Conservation (phyloP, 2,329 filamentous ascomycete species). For the Cercospora zeae-maydis region DNA sequence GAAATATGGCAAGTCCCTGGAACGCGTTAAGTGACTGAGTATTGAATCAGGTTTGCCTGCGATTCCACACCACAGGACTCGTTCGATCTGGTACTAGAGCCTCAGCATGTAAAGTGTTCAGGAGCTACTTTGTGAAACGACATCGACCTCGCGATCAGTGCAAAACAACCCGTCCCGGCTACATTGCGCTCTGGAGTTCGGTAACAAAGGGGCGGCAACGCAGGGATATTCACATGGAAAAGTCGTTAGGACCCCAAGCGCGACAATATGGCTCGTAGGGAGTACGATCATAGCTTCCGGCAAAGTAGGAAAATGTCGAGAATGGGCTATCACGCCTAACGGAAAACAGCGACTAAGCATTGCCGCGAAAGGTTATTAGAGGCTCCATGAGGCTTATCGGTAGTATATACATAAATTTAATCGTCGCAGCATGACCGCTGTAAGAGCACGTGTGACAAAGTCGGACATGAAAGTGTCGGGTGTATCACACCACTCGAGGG, state of each 20-base stretch:
- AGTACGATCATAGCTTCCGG: no score
- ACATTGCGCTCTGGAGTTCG: not conserved
- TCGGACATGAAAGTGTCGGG: no score
- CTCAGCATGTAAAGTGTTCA: not conserved
- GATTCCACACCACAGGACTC: conserved; percentile 23
- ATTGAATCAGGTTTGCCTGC: conserved; percentile 20
- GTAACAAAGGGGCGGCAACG: not conserved
- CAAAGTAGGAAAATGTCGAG: no score
- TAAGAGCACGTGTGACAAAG: no score
- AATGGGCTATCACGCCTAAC: no score
- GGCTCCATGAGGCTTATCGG: no score
- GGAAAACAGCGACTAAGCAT: no score
- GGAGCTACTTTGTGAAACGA: not conserved
- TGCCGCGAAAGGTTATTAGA: no score
- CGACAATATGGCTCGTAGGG: no score
- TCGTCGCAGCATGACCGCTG: no score
- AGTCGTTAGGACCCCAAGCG: not conserved
- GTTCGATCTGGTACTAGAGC: conserved; percentile 20
- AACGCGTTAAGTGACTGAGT: conserved; percentile 7
- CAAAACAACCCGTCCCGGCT: not conserved
- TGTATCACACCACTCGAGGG: no score
- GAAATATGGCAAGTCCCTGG: not conserved
- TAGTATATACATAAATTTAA: no score
- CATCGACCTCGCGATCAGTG: not conserved
- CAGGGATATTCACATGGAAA: not conserved